phyloP scores from a whole-genome alignment of 129 eudicot species.

The Erigeron canadensis region DNA sequence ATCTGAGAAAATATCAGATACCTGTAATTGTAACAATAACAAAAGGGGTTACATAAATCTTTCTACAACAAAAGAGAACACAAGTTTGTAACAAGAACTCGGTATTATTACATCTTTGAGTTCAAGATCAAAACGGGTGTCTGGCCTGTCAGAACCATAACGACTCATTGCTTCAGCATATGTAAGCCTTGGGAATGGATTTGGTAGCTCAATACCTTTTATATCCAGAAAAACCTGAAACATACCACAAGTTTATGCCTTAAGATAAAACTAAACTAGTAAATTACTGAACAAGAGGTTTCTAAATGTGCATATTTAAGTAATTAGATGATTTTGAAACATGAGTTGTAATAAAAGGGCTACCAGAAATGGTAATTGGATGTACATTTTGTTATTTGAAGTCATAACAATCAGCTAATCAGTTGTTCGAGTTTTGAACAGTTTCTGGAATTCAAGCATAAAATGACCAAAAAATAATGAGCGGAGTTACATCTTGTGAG shows the following conservation, averaged over 20 bases:
- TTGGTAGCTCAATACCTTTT: conserved; percentile 83
- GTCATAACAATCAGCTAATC: too few relatives aligned
- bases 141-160: conserved; percentile 97
- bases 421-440: too few relatives aligned
- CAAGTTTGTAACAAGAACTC: neutral
- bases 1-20: conserved; percentile 63
- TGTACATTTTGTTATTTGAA: too few relatives aligned
- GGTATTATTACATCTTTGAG: conserved; percentile 69
- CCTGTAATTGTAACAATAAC: conserved; percentile 47
- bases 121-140: conserved; percentile 86
- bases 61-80: neutral
- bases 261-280: neutral
- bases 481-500: too few relatives aligned
- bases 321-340: neutral
- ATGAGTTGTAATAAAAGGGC: too few relatives aligned
- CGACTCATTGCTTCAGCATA: conserved; percentile 93
- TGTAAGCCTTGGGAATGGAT: conserved; percentile 93
- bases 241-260: neutral
- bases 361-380: too few relatives aligned
- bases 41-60: neutral
- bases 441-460: too few relatives aligned
- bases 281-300: neutral
- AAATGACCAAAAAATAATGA: too few relatives aligned
- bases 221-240: conserved; percentile 88
- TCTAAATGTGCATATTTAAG: neutral